A percentile compares a stretch with the other conserved stretches of the same genome.
Conservation (phyloP, 1,139 yeast species). For the Geotrichum candidum region DNA sequence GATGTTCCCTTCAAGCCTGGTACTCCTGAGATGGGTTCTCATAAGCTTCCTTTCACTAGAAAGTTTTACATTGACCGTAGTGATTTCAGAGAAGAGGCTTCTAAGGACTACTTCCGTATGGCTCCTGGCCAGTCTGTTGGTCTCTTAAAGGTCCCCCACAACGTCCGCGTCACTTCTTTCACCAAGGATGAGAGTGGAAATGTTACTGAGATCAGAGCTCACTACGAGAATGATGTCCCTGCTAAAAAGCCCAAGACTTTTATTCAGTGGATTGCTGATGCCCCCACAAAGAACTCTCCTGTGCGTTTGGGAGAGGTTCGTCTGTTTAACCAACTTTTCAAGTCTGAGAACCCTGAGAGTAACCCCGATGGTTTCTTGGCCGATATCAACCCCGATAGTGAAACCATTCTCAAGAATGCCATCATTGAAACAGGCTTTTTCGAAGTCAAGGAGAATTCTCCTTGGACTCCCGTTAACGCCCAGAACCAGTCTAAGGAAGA, state of each 20-base stretch:
- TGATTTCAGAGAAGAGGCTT: conserved; percentile 70
- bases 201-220: conserved; percentile 65
- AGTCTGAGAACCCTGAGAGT: conserved; percentile 83
- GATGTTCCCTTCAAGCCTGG: conserved; percentile 91
- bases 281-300: conserved; percentile 55
- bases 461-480: conserved; percentile 51
- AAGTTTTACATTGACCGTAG: conserved; percentile 74
- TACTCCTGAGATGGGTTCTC: conserved; percentile 61
- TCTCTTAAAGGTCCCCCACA: conserved; percentile 84
- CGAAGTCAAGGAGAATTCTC: conserved; percentile 63
- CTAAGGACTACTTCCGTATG: conserved; percentile 70
- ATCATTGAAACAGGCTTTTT: conserved; percentile 73
- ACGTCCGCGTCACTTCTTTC: conserved; percentile 64
- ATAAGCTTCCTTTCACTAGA: conserved; percentile 72
- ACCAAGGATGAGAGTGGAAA: conserved; percentile 60
- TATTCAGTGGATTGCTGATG: conserved; percentile 92
- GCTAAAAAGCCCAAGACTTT: conserved; percentile 83
- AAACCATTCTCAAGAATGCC: conserved; percentile 57
- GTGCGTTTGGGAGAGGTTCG: conserved; percentile 68
- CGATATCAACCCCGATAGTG: conserved; percentile 71
- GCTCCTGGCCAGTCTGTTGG: conserved; percentile 96
- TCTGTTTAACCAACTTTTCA: conserved; percentile 80
- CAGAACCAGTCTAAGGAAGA: conserved; percentile 26
- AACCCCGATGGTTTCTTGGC: conserved; percentile 69
- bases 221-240: conserved; percentile 63